These are phyloP conservation scores for Colletotrichum endophyticum DNA, from an alignment of 2,329 filamentous ascomycete species.

Conservation along the genomic window DNA sequence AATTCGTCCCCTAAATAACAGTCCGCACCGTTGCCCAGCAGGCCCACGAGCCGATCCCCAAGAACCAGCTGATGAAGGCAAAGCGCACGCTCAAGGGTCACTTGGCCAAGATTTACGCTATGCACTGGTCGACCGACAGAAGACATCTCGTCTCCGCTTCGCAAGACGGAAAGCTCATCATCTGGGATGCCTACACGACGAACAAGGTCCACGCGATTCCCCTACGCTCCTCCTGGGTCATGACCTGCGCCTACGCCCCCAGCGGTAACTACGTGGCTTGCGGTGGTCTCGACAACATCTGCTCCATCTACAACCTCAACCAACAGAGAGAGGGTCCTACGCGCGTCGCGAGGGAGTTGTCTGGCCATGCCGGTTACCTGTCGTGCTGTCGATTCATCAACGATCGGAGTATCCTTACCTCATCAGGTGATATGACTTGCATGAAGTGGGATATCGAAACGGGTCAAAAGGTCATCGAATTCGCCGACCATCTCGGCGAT, in stretches of 20 bases:
- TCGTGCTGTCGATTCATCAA: slow-evolving; percentile 99
- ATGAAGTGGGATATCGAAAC: slow-evolving; percentile 99
- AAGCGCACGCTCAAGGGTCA: slow-evolving; percentile 97
- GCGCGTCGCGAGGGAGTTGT: slow-evolving; percentile 92
- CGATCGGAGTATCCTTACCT: slow-evolving; percentile 95
- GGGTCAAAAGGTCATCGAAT: slow-evolving; percentile 95
- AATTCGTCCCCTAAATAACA: slow-evolving; percentile 40
- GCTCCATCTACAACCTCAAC: slow-evolving; percentile 99
- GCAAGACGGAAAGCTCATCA: slow-evolving; percentile 98
- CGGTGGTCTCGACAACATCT: slow-evolving; percentile 98
- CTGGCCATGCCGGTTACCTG: slow-evolving; percentile 95
- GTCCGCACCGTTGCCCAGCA: slow-evolving; percentile 92
- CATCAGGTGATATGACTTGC: slow-evolving; percentile 99
- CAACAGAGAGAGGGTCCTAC: slow-evolving; percentile 95
- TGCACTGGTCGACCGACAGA: slow-evolving; percentile 99
- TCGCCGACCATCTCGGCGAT: slow-evolving; percentile 96
- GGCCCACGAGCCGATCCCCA: slow-evolving; percentile 89
- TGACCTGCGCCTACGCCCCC: slow-evolving; percentile 99
- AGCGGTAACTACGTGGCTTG: slow-evolving; percentile 98
- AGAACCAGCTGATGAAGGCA: slow-evolving; percentile 93
- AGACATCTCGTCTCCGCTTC: slow-evolving; percentile 97
- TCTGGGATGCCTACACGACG: slow-evolving; percentile 99
- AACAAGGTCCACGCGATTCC: slow-evolving; percentile 99
- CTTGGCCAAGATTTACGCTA: slow-evolving; percentile 98
- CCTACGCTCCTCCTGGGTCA: slow-evolving; percentile 97